Conservation (phyloP, 169 alveolate genomes). For the Hepatocystis sp. region DNA sequence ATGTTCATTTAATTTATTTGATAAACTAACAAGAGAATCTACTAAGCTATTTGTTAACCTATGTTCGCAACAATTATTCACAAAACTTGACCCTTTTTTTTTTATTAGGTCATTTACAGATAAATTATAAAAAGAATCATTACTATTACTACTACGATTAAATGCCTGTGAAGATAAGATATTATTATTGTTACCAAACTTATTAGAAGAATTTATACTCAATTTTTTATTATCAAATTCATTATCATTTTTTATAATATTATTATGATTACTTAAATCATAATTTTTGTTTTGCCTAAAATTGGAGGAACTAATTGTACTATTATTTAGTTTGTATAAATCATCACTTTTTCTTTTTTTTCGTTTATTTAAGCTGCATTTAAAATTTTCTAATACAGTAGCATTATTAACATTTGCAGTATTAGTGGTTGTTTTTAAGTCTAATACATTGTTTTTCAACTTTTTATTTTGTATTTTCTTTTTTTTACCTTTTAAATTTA, state of each 20-base stretch:
- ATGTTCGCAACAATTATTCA: not conserved
- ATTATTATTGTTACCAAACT: too few relatives aligned
- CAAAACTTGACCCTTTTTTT: not conserved
- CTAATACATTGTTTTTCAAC: constrained; percentile 12
- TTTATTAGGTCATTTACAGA: constrained; percentile 18
- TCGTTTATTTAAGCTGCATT: too few relatives aligned
- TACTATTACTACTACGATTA: too few relatives aligned
- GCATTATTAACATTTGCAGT: constrained; percentile 24
- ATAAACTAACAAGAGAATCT: constrained; percentile 65
- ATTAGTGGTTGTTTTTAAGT: constrained; percentile 10
- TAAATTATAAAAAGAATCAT: constrained; percentile 5
- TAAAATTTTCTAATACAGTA: constrained; percentile 1
- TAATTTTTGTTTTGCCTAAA: too few relatives aligned
- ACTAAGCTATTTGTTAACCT: constrained; percentile 55
- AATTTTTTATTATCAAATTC: too few relatives aligned
- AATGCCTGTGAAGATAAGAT: too few relatives aligned
- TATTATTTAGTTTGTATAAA: too few relatives aligned
- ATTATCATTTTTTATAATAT: too few relatives aligned
- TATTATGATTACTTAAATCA: too few relatives aligned
- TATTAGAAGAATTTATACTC: too few relatives aligned
- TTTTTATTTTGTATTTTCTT: constrained; percentile 13
- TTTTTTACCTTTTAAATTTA: constrained; percentile 54
- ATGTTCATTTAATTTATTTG: constrained; percentile 37
- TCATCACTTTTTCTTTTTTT: too few relatives aligned
- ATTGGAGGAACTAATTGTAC: too few relatives aligned